Evolutionary conservation across 139 green algal genomes (phyloP).

Genomic region (Spirogloea muscicola): DNA sequence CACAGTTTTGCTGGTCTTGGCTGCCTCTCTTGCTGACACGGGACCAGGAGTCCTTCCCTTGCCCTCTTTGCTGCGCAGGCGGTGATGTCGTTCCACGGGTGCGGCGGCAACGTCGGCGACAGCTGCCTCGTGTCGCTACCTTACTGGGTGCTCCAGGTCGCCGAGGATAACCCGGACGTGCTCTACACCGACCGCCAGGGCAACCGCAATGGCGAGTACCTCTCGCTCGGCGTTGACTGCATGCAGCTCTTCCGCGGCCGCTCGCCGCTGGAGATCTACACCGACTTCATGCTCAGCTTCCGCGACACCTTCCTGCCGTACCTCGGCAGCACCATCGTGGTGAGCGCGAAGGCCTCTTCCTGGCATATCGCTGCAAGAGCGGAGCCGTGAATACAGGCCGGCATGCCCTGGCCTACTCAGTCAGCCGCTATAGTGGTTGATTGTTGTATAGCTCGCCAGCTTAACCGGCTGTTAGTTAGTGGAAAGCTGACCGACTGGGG

Average conservation of each 20-base stretch:
- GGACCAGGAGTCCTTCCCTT: neutral
- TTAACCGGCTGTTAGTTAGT: too few species aligned
- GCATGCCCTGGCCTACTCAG: neutral
- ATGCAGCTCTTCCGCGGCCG: constrained; percentile 73
- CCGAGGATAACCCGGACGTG: constrained; percentile 80
- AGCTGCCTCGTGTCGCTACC: constrained; percentile 79
- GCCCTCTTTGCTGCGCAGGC: constrained; percentile 55
- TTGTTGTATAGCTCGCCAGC: constrained; percentile 29
- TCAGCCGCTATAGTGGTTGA: constrained; percentile 44
- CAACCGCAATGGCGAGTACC: constrained; percentile 83
- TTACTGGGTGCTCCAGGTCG: constrained; percentile 83
- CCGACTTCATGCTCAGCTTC: constrained; percentile 86
- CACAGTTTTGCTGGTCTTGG: neutral
- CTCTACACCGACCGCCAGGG: constrained; percentile 89
- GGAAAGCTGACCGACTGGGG: neutral
- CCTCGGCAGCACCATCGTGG: constrained; percentile 46
- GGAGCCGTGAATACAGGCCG: neutral
- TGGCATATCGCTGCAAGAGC: neutral
- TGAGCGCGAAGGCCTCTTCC: neutral
- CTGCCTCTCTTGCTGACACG: neutral
- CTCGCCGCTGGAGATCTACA: constrained; percentile 85
- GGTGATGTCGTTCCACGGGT: constrained; percentile 90
- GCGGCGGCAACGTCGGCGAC: constrained; percentile 90
- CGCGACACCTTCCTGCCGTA: constrained; percentile 25
- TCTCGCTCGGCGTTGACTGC: constrained; percentile 83